These are phyloP conservation scores for Falciphora oryzae DNA, from an alignment of 2,329 filamentous ascomycete genomes.

Conservation along the genomic window DNA sequence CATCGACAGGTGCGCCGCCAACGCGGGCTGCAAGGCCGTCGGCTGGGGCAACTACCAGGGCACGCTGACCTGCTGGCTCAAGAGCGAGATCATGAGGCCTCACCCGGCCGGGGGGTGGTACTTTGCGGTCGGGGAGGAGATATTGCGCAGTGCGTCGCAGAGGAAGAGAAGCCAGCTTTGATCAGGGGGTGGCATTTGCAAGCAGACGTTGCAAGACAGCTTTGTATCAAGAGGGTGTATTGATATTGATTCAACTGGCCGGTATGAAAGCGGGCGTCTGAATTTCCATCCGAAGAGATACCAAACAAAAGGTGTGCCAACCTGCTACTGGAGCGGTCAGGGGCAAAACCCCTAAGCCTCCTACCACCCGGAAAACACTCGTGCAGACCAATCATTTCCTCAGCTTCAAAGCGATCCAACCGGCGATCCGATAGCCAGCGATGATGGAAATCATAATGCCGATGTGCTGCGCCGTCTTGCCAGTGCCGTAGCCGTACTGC, in stretches of 20 bases:
- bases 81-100: conserved; percentile 24
- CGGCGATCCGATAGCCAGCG: conserved; percentile 63
- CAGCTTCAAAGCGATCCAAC: conserved; percentile 53
- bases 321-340: too few species aligned
- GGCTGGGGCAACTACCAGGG: conserved; percentile 29
- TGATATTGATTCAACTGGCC: neutral
- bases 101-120: conserved; percentile 24
- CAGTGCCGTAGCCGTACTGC: conserved; percentile 62
- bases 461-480: conserved; percentile 60
- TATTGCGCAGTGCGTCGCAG: neutral
- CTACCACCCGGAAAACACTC: neutral
- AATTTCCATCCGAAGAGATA: too few species aligned
- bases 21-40: conserved; percentile 25
- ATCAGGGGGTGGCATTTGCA: neutral
- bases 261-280: too few species aligned
- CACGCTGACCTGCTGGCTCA: conserved; percentile 27
- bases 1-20: conserved; percentile 24
- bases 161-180: neutral
- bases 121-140: conserved; percentile 23
- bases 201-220: neutral
- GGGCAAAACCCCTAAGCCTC: too few species aligned
- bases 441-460: conserved; percentile 76
- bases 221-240: neutral
- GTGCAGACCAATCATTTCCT: conserved; percentile 17
- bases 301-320: too few species aligned